Conservation (phyloP, 345 rosid genomes). For the Sisymbrium irio region DNA sequence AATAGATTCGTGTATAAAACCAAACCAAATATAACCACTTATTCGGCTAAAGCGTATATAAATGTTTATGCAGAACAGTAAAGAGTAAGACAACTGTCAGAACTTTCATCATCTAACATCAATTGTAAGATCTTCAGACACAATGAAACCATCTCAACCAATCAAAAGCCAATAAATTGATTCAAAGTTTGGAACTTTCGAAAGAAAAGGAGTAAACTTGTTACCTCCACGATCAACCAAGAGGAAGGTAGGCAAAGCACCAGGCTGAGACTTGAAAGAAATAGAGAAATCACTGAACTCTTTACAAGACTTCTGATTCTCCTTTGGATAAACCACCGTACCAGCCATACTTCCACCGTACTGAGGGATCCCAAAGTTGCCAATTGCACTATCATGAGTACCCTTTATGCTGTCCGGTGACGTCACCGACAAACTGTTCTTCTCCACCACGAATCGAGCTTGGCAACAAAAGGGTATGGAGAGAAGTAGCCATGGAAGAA, state of each 20-base stretch:
- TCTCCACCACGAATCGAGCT: constrained; percentile 90
- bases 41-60: too few species aligned
- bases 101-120: not conserved
- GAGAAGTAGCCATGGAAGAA: constrained; percentile 29
- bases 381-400: constrained; percentile 84
- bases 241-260: constrained; percentile 77
- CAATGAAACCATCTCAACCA: constrained; percentile 8
- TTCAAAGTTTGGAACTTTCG: not conserved
- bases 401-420: constrained; percentile 94
- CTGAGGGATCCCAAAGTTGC: constrained; percentile 98
- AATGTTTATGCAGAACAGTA: too few species aligned
- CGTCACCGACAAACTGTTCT: constrained; percentile 81
- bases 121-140: not conserved
- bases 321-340: constrained; percentile 61
- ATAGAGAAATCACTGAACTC: constrained; percentile 59
- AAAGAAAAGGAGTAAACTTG: not conserved
- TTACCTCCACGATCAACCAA: constrained; percentile 96
- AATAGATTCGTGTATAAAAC: too few species aligned
- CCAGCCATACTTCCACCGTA: constrained; percentile 99
- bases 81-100: too few species aligned
- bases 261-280: constrained; percentile 70
- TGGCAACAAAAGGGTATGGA: not conserved
- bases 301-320: constrained; percentile 73
- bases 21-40: too few species aligned
- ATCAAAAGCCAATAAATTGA: not conserved